Evolutionary conservation across 495 filamentous ascomycete genomes (phyloP), one percentile per base, ranked within the genome.

Genomic region (Aspergillus mulundensis): DNA sequence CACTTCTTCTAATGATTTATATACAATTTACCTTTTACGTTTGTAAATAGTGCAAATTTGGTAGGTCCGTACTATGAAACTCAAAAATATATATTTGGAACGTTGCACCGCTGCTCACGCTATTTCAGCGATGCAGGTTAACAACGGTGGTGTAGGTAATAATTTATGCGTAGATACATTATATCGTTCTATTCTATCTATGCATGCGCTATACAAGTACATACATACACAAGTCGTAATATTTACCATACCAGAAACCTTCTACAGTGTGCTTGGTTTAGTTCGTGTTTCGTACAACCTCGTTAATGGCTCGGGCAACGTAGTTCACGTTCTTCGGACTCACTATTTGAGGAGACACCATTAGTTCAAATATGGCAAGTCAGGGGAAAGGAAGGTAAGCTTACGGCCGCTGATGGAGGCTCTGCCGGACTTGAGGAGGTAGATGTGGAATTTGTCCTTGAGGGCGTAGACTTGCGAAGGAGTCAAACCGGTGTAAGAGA

Each of bases 391-490:
- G 5, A 39, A 8, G 14, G 34, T 21, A 46, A 45, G 47, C 73
- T 68, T 75, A 77, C 75, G 63, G 62, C 75, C 75, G 42, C 75
- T 78, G 59, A 78, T 74, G 21, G 75, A 78, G 21, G 72, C 73
- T 55, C 75, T 69, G 47, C 75, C 74, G 24, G 74, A 77, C 59
- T 74, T 73, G 56, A 78, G 69, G 41, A 78, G 62, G 69, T 78
- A 78, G 57, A 78, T 64, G 67, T 78, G 75, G 66, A 73, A 78
- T 56, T 71, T 74, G 32, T 77, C 74, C 65, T 75, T 76, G 57
- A 77, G 63, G 23, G 65, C 66, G 50, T 72, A 63, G 53, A 77
- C 72, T 66, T 79, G 76, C 38, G 70, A 67, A 24, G 70, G 68
- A 40, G 71, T 74, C 3, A 78, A 64, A 40, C 76, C 76, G 19